Percentiles rank a stretch among this genome's conserved stretches.
phyloP scores from a whole-genome alignment of 176 grass and related monocot species.

The Neostapfia colusana region DNA sequence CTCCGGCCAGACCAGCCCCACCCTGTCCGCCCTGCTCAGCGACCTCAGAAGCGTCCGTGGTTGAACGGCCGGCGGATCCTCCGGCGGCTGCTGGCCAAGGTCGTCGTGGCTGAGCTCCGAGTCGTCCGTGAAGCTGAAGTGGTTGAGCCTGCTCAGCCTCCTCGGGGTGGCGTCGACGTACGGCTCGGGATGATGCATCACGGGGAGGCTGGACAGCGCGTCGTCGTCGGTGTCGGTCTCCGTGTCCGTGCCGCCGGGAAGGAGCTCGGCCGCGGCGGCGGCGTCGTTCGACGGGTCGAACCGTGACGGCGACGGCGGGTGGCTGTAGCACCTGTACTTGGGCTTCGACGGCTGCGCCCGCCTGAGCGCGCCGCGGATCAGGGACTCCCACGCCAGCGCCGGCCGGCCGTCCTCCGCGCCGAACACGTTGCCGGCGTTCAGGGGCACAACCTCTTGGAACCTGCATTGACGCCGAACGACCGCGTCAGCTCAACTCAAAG shows the following conservation, averaged over 20 bases:
- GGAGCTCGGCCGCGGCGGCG: constrained; percentile 41
- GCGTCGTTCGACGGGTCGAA: constrained; percentile 42
- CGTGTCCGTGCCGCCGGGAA: constrained; percentile 44
- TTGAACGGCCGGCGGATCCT: background rate
- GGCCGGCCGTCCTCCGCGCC: constrained; percentile 69
- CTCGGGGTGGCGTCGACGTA: constrained; percentile 18
- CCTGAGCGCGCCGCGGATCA: constrained; percentile 64
- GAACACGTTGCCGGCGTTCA: constrained; percentile 88
- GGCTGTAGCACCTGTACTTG: constrained; percentile 61
- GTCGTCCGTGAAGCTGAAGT: constrained; percentile 37
- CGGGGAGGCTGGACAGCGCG: constrained; percentile 30
- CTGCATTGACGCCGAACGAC: constrained; percentile 21
- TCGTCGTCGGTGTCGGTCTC: constrained; percentile 64
- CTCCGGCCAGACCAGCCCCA: constrained; percentile 84
- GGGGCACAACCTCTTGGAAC: constrained; percentile 90
- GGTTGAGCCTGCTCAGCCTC: constrained; percentile 53
- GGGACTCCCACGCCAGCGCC: constrained; percentile 73
- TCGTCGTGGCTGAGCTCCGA: background rate
- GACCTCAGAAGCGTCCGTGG: constrained; percentile 58
- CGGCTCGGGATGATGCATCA: background rate
- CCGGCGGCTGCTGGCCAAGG: background rate
- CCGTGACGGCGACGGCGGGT: constrained; percentile 79
- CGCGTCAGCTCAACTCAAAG: background rate
- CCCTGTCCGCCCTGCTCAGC: constrained; percentile 65
- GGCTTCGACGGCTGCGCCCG: constrained; percentile 43